Base-by-base conservation (phyloP, 495 filamentous ascomycete genomes). In the Aspergillus incahuasiensis region DNA sequence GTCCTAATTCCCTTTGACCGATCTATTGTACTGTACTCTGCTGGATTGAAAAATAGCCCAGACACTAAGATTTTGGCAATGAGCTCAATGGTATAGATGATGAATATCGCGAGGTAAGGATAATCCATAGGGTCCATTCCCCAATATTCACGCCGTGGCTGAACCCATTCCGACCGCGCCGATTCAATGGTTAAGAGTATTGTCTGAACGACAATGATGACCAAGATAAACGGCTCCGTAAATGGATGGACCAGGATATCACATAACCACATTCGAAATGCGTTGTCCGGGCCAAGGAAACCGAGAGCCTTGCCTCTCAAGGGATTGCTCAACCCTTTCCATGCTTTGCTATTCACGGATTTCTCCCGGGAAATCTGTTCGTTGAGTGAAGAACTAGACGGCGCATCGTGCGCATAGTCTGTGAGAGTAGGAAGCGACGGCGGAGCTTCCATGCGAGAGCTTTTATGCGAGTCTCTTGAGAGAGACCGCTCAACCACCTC, bases 41-140 rank as follows among this genome's bases (percentile, higher is more conserved):
- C 73, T 6, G 92, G 82, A 68, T 99, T 99, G 51, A 95, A 74
- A 38, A 99, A 76, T 51, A 97, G 84, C 5, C 94, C 94, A 0
- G 95, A 97, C 11, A 99, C 94, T 55, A 97, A 84, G 35, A 89
- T 84, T 55, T 89, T 85, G 49, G 88, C 85, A 43, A 83, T 69
- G 24, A 94, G 81, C 66, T 99, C 94, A 16, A 95, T 67, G 6
- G 94, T 95, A 65, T 97, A 99, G 56, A 99, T 84, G 50, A 87
- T 73, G 66, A 99, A 99, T 9, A 97, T 84, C 2, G 68, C 84
- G 48, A 97, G 79, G 13, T 97, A 78, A 16, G 84, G 83, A 72
- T 81, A 95, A 66, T 97, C 90, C 50, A 92, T 88, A 55, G 75
- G 71, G 24, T 75, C 78, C 9, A 75, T 72, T 12, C 89, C 85